Conservation (phyloP, 2,329 filamentous ascomycete species). For the Lasiodiplodia sp. region DNA sequence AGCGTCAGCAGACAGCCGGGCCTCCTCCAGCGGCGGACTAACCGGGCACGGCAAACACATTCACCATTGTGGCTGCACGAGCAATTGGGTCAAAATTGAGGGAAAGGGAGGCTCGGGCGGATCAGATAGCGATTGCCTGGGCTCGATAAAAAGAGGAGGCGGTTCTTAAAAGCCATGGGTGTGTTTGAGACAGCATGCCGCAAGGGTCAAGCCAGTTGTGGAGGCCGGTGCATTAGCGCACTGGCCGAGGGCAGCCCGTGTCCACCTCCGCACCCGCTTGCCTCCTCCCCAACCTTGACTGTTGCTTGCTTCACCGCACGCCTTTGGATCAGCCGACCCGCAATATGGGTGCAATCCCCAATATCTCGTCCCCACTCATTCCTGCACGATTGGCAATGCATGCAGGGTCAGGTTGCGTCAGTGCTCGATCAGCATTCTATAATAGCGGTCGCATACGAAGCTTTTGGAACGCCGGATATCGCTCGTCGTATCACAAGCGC, state of each 20-base stretch:
- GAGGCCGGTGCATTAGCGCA: constrained; percentile 20
- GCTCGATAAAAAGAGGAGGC: constrained; percentile 19
- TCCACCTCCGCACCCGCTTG: not conserved
- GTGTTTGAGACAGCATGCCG: not conserved
- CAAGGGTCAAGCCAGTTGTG: constrained; percentile 22
- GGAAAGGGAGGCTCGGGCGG: constrained; percentile 3
- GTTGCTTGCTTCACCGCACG: constrained; percentile 10
- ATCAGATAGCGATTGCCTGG: constrained; percentile 21
- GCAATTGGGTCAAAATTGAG: constrained; percentile 4
- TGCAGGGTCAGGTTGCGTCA: constrained; percentile 7
- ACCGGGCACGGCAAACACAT: constrained; percentile 77
- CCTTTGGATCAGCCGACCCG: constrained; percentile 6
- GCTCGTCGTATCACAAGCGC: constrained; percentile 7
- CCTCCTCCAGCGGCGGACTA: constrained; percentile 32
- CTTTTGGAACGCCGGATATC: constrained; percentile 4
- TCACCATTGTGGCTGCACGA: constrained; percentile 56
- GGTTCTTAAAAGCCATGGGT: not conserved
- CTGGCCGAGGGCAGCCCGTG: not conserved
- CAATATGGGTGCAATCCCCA: not conserved
- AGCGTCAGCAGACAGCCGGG: not conserved
- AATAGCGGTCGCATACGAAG: not conserved
- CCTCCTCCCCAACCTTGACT: not conserved
- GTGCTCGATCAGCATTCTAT: constrained; percentile 2
- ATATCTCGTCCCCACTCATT: not conserved
- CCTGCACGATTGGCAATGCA: constrained; percentile 13